Evolutionary conservation across 2,329 filamentous ascomycete genomes (phyloP).

Genomic region (Cadophora sp.): DNA sequence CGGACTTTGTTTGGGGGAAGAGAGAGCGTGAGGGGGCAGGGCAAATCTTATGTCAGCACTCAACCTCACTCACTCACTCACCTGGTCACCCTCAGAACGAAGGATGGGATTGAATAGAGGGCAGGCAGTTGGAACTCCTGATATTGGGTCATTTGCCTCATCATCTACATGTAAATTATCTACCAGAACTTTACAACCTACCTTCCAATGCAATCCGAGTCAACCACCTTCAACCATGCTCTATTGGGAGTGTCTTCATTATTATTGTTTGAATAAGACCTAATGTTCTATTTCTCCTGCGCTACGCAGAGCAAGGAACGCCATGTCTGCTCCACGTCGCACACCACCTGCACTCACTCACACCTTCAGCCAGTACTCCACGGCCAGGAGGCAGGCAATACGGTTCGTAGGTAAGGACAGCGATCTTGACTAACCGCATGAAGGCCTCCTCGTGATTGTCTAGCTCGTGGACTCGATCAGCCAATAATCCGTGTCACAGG

Average conservation of each 20-base stretch:
- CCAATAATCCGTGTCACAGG: slow-evolving; percentile 38
- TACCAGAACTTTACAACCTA: background rate
- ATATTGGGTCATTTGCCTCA: background rate
- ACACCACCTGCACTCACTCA: background rate
- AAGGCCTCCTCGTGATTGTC: slow-evolving; percentile 37
- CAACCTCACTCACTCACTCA: no score
- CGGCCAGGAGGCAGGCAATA: background rate
- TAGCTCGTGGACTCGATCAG: slow-evolving; percentile 25
- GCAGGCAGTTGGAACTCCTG: no score
- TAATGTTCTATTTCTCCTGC: no score
- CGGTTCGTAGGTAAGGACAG: background rate
- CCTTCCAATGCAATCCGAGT: background rate
- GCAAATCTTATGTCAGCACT: no score
- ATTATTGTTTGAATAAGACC: no score
- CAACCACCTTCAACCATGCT: background rate
- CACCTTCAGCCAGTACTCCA: no score
- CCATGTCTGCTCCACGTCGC: background rate
- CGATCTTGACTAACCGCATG: slow-evolving; percentile 8
- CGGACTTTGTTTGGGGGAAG: background rate
- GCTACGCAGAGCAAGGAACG: no score
- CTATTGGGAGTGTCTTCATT: background rate
- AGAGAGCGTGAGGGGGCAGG: background rate
- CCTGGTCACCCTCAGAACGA: no score
- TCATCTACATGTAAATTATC: background rate
- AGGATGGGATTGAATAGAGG: no score